These are phyloP conservation scores for Melaleuca alternifolia DNA, from an alignment of 345 rosid genomes.

Conservation along the genomic window DNA sequence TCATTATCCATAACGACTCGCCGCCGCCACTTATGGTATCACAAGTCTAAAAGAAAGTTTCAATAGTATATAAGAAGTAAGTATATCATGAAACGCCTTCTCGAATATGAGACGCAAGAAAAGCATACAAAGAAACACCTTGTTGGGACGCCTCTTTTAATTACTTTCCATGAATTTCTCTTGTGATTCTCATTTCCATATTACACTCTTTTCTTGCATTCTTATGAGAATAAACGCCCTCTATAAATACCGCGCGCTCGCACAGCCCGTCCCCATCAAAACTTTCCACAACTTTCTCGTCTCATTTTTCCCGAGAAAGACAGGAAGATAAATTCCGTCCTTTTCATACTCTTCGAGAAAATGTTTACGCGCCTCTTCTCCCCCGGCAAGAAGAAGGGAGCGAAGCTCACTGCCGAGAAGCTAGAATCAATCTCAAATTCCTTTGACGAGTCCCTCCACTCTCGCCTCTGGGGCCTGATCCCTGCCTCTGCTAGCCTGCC, in stretches of 20 bases:
- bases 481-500: neutral
- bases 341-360: neutral
- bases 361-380: neutral
- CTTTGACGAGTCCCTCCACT: neutral
- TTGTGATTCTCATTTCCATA: neutral
- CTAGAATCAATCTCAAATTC: neutral
- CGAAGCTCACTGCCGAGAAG: neutral
- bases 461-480: neutral
- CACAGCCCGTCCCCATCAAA: neutral
- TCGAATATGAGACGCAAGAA: too few species aligned
- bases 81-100: neutral
- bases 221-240: neutral
- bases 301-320: too few species aligned
- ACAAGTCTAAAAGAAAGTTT: neutral
- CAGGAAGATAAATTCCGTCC: too few species aligned
- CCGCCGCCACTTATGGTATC: neutral
- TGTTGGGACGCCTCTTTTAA: neutral
- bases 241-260: neutral
- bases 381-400: neutral
- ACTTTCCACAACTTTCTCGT: neutral
- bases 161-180: neutral
- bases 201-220: neutral
- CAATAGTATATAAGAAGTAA: neutral
- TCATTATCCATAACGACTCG: too few species aligned
- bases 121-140: neutral